phyloP scores from a whole-genome alignment of 768 basidiomycete species.

The Leccinellum rugosiceps region DNA sequence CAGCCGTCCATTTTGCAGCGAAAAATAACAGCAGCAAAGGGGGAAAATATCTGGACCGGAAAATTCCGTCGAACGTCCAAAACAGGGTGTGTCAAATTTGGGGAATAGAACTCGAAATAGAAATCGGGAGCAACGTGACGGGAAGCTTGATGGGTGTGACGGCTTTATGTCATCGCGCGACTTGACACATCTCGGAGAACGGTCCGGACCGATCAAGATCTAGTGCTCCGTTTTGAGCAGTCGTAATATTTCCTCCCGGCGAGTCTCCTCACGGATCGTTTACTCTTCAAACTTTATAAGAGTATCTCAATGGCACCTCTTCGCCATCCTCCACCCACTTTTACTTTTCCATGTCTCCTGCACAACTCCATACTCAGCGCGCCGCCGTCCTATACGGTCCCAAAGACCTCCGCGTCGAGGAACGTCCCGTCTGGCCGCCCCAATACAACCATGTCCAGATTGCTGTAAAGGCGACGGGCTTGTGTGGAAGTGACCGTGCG shows the following conservation, averaged over 20 bases:
- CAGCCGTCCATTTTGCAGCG: background rate
- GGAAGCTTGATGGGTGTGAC: slow-evolving; percentile 21
- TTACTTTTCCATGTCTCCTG: slow-evolving; percentile 38
- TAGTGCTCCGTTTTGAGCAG: slow-evolving; percentile 22
- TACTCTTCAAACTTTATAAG: slow-evolving; percentile 34
- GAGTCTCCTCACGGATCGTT: slow-evolving; percentile 25
- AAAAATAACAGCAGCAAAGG: background rate
- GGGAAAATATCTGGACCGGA: slow-evolving; percentile 14
- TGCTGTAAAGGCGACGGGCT: slow-evolving; percentile 75
- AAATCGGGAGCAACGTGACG: slow-evolving; percentile 24
- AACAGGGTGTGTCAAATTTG: slow-evolving; percentile 23
- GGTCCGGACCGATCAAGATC: slow-evolving; percentile 31
- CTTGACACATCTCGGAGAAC: slow-evolving; percentile 23
- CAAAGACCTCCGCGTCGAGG: slow-evolving; percentile 77
- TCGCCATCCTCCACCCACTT: slow-evolving; percentile 23
- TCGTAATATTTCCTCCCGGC: slow-evolving; percentile 24
- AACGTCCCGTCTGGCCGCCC: slow-evolving; percentile 72
- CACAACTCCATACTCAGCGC: slow-evolving; percentile 51
- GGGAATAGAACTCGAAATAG: slow-evolving; percentile 19
- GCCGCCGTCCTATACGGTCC: slow-evolving; percentile 84
- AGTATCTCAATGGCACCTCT: slow-evolving; percentile 23
- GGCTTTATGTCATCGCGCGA: slow-evolving; percentile 27
- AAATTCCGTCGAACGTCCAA: slow-evolving; percentile 16
- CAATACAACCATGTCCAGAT: slow-evolving; percentile 75
- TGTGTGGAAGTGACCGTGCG: slow-evolving; percentile 85